Evolutionary conservation across 352 stramenopile genomes (phyloP).

Genomic region (Phytophthora tubulina): DNA sequence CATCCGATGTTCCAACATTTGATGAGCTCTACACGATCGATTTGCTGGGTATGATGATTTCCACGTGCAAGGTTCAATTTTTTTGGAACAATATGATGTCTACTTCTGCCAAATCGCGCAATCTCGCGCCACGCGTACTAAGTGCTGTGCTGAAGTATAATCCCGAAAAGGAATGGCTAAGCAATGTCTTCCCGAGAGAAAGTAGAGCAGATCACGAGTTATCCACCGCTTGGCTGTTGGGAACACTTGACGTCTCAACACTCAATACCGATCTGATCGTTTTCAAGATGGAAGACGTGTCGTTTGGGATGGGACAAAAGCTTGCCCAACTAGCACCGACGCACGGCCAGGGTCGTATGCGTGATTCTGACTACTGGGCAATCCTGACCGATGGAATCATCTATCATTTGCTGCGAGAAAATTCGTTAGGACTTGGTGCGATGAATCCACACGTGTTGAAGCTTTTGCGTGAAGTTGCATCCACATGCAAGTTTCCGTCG

Average conservation of each 20-base stretch:
- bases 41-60: constrained; percentile 68
- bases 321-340: neutral
- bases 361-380: constrained; percentile 69
- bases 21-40: constrained; percentile 77
- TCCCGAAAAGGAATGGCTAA: constrained; percentile 72
- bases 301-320: constrained; percentile 36
- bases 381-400: constrained; percentile 77
- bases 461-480: constrained; percentile 54
- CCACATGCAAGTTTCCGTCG: constrained; percentile 48
- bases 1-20: constrained; percentile 36
- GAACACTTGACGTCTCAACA: constrained; percentile 65
- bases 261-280: constrained; percentile 30
- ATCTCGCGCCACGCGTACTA: constrained; percentile 70
- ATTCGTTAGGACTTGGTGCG: constrained; percentile 53
- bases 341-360: neutral
- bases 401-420: constrained; percentile 55
- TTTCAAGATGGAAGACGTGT: constrained; percentile 29
- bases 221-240: constrained; percentile 65
- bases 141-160: constrained; percentile 68
- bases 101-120: constrained; percentile 51
- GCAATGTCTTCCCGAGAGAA: constrained; percentile 69
- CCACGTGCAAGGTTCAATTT: constrained; percentile 69
- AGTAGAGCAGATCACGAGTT: constrained; percentile 65
- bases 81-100: constrained; percentile 61
- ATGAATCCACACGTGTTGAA: constrained; percentile 63